A percentile compares a stretch with the other conserved stretches of the same genome.
These are phyloP conservation scores for Corinectria fuckeliana DNA, from an alignment of 2,329 filamentous ascomycete genomes.

Conservation along the genomic window DNA sequence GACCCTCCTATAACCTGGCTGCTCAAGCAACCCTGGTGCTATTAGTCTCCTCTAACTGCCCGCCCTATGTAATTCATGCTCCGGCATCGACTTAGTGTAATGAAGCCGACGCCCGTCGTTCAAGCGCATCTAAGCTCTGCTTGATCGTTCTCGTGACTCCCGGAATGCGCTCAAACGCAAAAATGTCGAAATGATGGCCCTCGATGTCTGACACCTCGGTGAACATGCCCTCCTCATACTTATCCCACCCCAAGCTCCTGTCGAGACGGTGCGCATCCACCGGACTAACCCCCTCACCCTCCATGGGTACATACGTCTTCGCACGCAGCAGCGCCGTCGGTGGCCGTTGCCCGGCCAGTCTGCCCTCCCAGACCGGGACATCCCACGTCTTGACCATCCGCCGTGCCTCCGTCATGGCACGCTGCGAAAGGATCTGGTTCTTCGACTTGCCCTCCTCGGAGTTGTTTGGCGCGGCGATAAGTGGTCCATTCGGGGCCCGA, in stretches of 20 bases:
- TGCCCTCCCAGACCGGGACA: conserved; percentile 47
- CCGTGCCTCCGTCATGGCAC: conserved; percentile 51
- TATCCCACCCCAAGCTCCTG: conserved; percentile 55
- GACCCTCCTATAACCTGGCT: not conserved
- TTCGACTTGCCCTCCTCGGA: conserved; percentile 42
- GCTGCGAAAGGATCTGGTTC: conserved; percentile 44
- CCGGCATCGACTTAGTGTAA: not conserved
- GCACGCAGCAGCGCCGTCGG: conserved; percentile 55
- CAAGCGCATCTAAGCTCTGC: conserved; percentile 26
- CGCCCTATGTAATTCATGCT: not conserved
- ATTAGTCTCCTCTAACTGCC: not conserved
- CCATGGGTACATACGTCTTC: conserved; percentile 46
- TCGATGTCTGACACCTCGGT: conserved; percentile 54
- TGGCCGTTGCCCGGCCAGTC: conserved; percentile 42
- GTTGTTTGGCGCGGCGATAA: conserved; percentile 21
- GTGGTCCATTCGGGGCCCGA: conserved; percentile 4
- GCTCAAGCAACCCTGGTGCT: not conserved
- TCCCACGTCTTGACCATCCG: conserved; percentile 51
- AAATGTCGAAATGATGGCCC: conserved; percentile 60
- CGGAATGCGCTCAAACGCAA: conserved; percentile 41
- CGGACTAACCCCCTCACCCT: conserved; percentile 35
- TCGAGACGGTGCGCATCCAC: conserved; percentile 55
- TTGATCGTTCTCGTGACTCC: conserved; percentile 39
- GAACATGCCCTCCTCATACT: conserved; percentile 53
- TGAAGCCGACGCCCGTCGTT: conserved; percentile 8